Evolutionary conservation across 768 basidiomycete species (phyloP).

Genomic region (Naganishia antarctica): DNA sequence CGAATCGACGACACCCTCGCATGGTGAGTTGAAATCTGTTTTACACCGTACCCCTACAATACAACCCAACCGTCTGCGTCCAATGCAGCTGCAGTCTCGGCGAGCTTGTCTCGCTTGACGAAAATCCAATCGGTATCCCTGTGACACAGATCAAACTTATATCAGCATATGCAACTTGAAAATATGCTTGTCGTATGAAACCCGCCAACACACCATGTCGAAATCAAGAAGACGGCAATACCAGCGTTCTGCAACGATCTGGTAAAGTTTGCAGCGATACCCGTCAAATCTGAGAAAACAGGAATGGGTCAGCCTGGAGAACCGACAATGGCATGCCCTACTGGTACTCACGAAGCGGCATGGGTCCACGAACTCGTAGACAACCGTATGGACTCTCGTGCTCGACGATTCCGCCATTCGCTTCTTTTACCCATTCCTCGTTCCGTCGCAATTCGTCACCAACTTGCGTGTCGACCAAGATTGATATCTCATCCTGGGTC

Average conservation of each 20-base stretch:
- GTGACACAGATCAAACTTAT: background rate
- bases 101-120: constrained; percentile 20
- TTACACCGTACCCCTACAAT: background rate
- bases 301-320: too few relatives aligned
- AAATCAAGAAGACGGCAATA: constrained; percentile 26
- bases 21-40: too few relatives aligned
- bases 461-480: constrained; percentile 4
- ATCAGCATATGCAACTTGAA: too few relatives aligned
- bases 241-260: constrained; percentile 11
- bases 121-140: constrained; percentile 29
- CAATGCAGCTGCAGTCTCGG: background rate
- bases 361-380: constrained; percentile 24
- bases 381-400: constrained; percentile 26
- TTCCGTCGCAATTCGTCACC: background rate
- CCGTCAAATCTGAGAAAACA: constrained; percentile 14
- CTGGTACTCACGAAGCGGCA: constrained; percentile 22
- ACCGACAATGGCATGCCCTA: too few relatives aligned
- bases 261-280: constrained; percentile 24
- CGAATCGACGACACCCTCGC: too few relatives aligned
- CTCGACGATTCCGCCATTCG: background rate
- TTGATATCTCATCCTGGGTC: constrained; percentile 10
- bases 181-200: too few relatives aligned
- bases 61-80: constrained; percentile 23
- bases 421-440: background rate
- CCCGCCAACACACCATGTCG: constrained; percentile 10